phyloP scores from a whole-genome alignment of 352 stramenopile species.

The Phytophthora pistaciae region DNA sequence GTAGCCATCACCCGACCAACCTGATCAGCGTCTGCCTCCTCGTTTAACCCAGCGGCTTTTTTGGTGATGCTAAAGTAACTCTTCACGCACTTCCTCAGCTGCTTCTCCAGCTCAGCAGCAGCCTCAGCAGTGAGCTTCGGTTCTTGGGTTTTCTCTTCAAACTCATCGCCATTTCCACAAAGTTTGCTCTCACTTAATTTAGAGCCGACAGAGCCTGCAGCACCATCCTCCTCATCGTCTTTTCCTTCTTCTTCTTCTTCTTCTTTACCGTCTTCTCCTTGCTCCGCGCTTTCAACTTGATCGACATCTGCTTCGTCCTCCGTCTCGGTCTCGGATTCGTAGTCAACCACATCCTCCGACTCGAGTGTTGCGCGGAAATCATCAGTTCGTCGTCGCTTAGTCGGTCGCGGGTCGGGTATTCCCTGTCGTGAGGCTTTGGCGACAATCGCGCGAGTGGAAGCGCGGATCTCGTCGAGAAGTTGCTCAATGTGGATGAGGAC shows the following conservation, averaged over 20 bases:
- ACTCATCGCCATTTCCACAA: neutral
- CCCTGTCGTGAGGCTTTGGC: neutral
- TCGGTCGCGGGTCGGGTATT: neutral
- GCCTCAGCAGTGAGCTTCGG: neutral
- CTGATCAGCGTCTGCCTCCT: neutral
- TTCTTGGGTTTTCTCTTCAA: neutral
- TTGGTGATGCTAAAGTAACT: neutral
- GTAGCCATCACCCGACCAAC: neutral
- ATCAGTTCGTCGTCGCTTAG: neutral
- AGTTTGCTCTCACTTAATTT: no score
- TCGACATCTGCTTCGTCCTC: neutral
- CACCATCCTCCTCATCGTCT: neutral
- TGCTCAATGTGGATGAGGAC: constrained; percentile 6
- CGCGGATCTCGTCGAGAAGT: constrained; percentile 3
- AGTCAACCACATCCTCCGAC: neutral
- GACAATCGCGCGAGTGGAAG: neutral
- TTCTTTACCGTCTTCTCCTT: neutral
- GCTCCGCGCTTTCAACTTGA: neutral
- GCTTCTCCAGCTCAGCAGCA: neutral
- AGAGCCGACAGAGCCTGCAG: neutral
- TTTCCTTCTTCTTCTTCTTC: neutral
- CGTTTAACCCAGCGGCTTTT: neutral
- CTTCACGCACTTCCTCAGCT: neutral
- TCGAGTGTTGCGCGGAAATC: neutral
- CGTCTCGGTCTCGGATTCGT: constrained; percentile 2